Base-by-base conservation (phyloP, 2,329 filamentous ascomycete species). In the Talaromyces sp. region DNA sequence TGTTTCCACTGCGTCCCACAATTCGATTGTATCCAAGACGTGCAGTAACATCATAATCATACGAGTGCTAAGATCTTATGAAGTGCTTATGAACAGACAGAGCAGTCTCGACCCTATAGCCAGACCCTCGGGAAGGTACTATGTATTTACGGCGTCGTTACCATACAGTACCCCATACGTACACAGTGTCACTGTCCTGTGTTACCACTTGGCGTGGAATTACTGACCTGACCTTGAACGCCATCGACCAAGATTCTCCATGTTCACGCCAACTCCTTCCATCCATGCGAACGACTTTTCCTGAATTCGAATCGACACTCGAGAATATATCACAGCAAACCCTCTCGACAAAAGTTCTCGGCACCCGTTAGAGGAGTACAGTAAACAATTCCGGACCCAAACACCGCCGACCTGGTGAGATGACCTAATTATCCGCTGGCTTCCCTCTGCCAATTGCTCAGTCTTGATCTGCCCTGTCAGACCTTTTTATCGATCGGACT, bases 351-450 rank as follows among this genome's bases (percentile, higher is more conserved):
- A 36, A 15, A 15, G 5, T 3, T 10, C 31, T 36, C 53, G 31
- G 51, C 51, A 3, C 15, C 29, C 10, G 51, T 54, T 53, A 56
- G 36, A 56, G 31, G 29, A 22, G 51, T 36, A 36, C 40, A 51
- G 59, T 47, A 61, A 61, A 58, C 58, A 58, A 36, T 45, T 27
- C 62, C 54, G 54, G 62, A 58, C 25, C 63, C 63, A 60, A 43
- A 49, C 53, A 38, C 53, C 59, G 60, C 59, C 59, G 25, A 36
- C 47, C 38, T 65, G 64, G 64, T 66, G 49, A 56, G 64, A 63
- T 63, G 64, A 63, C 64, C 59, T 66, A 59, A 66, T 62, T 40
- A 22, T 61, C 56, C 59, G 54, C 47, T 53, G 27, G 47, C 51
- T 34, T 29, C 51, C 25, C 29, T 36, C 47, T 29, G 22, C 56